Conservation (phyloP, 139 green algal species). For the Ettlia oleoabundans region DNA sequence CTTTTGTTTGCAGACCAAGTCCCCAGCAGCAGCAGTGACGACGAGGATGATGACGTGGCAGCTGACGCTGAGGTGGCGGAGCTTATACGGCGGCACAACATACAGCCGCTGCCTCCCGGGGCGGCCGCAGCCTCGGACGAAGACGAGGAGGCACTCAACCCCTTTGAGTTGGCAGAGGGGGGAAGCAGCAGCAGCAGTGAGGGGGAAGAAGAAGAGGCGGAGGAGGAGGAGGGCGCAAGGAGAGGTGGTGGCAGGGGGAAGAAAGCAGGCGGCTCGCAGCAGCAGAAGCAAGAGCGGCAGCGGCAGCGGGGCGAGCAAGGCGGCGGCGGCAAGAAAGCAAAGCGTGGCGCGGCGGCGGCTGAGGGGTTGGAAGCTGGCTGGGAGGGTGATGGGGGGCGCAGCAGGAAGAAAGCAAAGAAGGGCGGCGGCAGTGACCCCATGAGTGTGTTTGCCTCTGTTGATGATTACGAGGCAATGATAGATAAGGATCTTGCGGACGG, state of each 20-base stretch:
- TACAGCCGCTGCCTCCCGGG: slow-evolving; percentile 2
- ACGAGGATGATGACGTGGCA: not conserved
- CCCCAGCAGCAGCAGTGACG: not conserved
- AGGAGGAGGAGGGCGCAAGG: slow-evolving; percentile 15
- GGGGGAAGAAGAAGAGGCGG: slow-evolving; percentile 12
- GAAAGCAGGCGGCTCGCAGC: not conserved
- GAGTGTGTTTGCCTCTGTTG: slow-evolving; percentile 65
- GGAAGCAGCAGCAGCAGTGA: too few species aligned
- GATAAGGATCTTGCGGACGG: slow-evolving; percentile 2
- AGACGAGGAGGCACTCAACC: slow-evolving; percentile 37
- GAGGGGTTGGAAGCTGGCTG: not conserved
- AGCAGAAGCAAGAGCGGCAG: not conserved
- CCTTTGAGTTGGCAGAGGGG: slow-evolving; percentile 45
- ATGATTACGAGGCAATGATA: slow-evolving; percentile 62
- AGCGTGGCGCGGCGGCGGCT: not conserved
- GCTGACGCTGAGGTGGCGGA: slow-evolving; percentile 24
- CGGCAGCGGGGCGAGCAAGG: not conserved
- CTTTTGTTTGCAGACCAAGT: slow-evolving; percentile 14
- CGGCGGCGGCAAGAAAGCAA: too few species aligned
- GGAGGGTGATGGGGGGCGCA: not conserved
- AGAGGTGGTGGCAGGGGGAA: too few species aligned
- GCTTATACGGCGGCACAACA: slow-evolving; percentile 1
- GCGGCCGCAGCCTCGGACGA: not conserved
- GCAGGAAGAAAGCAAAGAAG: not conserved
- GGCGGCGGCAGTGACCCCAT: slow-evolving; percentile 5